These are phyloP conservation scores for Avena atlantica DNA, from an alignment of 176 grass and related monocot genomes.

Conservation along the genomic window DNA sequence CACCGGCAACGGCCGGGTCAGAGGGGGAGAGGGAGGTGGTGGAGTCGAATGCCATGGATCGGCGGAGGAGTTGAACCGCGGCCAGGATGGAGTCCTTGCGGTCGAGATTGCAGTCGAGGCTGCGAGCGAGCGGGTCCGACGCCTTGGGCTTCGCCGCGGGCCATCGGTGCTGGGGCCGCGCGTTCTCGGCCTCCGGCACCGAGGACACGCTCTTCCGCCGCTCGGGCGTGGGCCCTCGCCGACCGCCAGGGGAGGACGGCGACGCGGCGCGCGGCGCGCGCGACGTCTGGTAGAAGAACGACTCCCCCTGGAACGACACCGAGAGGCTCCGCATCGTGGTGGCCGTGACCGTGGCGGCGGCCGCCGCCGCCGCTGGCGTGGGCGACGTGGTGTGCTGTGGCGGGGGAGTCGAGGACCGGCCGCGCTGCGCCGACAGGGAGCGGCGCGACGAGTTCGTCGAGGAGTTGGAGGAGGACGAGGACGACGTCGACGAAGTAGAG, in stretches of 20 bases:
- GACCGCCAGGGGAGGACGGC: constrained; percentile 45
- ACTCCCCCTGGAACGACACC: constrained; percentile 95
- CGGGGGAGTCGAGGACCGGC: constrained; percentile 64
- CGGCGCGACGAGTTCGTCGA: constrained; percentile 65
- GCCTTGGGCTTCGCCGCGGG: constrained; percentile 66
- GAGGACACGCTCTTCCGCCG: constrained; percentile 61
- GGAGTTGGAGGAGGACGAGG: constrained; percentile 40
- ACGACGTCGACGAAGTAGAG: constrained; percentile 52
- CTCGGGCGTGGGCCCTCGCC: constrained; percentile 76
- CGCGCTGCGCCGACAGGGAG: constrained; percentile 64
- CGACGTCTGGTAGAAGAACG: constrained; percentile 90
- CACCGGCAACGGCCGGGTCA: constrained; percentile 52
- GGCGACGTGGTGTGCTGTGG: constrained; percentile 58
- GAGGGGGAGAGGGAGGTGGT: constrained; percentile 49
- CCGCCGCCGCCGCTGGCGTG: constrained; percentile 9
- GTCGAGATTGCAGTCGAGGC: constrained; percentile 84
- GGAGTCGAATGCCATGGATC: constrained; percentile 82
- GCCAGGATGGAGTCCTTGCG: constrained; percentile 87
- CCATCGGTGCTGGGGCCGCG: constrained; percentile 63
- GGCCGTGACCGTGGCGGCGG: constrained; percentile 38
- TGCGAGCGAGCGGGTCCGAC: constrained; percentile 78
- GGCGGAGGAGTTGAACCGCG: constrained; percentile 73
- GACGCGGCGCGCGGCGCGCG: constrained; percentile 60
- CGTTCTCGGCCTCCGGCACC: constrained; percentile 70
- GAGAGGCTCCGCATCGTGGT: constrained; percentile 92